A percentile compares a stretch with the other conserved stretches of the same genome.
These are phyloP conservation scores for Cyberlindnera bimundalis DNA, from an alignment of 805 yeast species.

Conservation along the genomic window DNA sequence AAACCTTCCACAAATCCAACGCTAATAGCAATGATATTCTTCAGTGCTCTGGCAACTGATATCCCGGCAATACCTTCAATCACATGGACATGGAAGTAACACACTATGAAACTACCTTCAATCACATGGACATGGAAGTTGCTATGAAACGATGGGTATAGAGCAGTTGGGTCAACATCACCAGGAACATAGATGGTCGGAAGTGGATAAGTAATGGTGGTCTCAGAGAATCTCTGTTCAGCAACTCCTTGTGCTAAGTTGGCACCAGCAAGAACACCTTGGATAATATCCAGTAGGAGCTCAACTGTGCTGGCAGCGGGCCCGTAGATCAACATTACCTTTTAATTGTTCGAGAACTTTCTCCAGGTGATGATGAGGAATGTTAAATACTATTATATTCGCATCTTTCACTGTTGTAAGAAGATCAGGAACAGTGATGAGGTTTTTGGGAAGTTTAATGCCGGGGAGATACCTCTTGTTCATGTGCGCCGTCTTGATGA, in stretches of 20 bases:
- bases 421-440: slow-evolving; percentile 79
- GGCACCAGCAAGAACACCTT: slow-evolving; percentile 92
- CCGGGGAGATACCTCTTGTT: slow-evolving; percentile 89
- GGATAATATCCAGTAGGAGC: slow-evolving; percentile 69
- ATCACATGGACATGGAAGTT: no score
- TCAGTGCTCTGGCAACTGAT: slow-evolving; percentile 91
- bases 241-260: slow-evolving; percentile 96
- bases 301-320: slow-evolving; percentile 77
- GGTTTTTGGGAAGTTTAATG: slow-evolving; percentile 74
- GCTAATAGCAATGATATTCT: slow-evolving; percentile 89
- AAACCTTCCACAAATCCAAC: slow-evolving; percentile 96
- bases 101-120: no score
- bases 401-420: slow-evolving; percentile 69
- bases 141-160: slow-evolving; percentile 88
- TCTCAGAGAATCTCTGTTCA: slow-evolving; percentile 88
- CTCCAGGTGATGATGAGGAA: slow-evolving; percentile 91
- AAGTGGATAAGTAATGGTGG: slow-evolving; percentile 85
- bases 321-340: slow-evolving; percentile 63
- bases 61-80: slow-evolving; percentile 92
- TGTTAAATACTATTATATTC: slow-evolving; percentile 83
- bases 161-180: slow-evolving; percentile 67
- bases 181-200: slow-evolving; percentile 68
- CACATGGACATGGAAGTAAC: slow-evolving; percentile 92
- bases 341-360: slow-evolving; percentile 67
- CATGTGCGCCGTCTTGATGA: slow-evolving; percentile 83